Evolutionary conservation across 768 basidiomycete species (phyloP).

Genomic region (Lactifluus hygrophoroides): DNA sequence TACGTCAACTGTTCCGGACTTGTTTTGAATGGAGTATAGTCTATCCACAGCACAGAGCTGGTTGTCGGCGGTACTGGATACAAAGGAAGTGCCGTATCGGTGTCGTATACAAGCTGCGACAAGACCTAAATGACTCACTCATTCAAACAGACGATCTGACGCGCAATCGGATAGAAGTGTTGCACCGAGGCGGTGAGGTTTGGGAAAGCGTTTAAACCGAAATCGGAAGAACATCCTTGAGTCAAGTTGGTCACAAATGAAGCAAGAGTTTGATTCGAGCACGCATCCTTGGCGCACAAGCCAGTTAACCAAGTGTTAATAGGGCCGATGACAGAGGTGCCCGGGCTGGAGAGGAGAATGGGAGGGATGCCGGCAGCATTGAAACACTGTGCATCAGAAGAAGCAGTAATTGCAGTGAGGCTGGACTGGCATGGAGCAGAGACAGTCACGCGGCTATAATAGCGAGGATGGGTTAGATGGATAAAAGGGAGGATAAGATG

Average conservation of each 20-base stretch:
- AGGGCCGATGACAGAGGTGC: conserved; percentile 37
- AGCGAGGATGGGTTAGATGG: not conserved
- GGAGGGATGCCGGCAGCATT: conserved; percentile 38
- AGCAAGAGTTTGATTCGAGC: conserved; percentile 53
- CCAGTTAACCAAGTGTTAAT: conserved; percentile 55
- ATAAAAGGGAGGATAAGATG: not conserved
- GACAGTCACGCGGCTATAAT: conserved; percentile 25
- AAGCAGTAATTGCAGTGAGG: conserved; percentile 35
- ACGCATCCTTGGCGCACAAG: conserved; percentile 43
- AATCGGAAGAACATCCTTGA: conserved; percentile 39
- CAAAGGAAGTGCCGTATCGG: not conserved
- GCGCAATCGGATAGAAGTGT: conserved; percentile 45
- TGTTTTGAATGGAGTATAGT: conserved; percentile 42
- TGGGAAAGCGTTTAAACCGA: conserved; percentile 24
- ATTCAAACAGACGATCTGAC: conserved; percentile 52
- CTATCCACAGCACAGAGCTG: conserved; percentile 51
- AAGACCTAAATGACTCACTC: conserved; percentile 41
- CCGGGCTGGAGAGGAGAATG: conserved; percentile 28
- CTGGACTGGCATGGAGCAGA: conserved; percentile 43
- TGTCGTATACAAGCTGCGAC: not conserved
- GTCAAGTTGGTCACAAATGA: conserved; percentile 46
- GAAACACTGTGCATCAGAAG: conserved; percentile 42
- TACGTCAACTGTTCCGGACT: conserved; percentile 10
- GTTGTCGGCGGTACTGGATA: conserved; percentile 28
- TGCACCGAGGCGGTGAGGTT: conserved; percentile 36